Percentiles rank a stretch among this genome's conserved stretches.
Conservation (phyloP, 371 early-diverging fungal species). For the Syncephalastrum sp. region DNA sequence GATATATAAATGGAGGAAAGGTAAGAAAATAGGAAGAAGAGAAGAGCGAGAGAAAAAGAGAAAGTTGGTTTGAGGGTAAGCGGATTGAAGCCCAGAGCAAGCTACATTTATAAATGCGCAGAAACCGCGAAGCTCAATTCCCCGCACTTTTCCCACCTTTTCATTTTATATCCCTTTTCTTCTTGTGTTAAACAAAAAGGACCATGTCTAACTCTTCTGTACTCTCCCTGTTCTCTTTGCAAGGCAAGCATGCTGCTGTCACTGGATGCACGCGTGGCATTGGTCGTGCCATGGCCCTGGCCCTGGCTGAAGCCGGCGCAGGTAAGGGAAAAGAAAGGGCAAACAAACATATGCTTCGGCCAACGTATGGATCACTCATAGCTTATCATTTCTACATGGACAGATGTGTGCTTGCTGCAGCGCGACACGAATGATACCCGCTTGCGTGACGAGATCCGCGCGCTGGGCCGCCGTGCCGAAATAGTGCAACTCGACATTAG, state of each 20-base stretch:
- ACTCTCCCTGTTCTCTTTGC: slow-evolving; percentile 23
- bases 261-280: slow-evolving; percentile 34
- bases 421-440: slow-evolving; percentile 18
- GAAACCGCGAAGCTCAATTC: too few species aligned
- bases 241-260: slow-evolving; percentile 27
- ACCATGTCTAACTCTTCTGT: not conserved
- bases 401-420: slow-evolving; percentile 31
- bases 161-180: slow-evolving; percentile 3
- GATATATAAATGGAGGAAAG: not conserved
- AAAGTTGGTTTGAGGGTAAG: too few species aligned
- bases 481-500: slow-evolving; percentile 22
- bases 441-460: slow-evolving; percentile 22
- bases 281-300: slow-evolving; percentile 29
- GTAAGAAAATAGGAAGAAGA: too few species aligned
- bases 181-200: not conserved
- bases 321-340: slow-evolving; percentile 18
- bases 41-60: too few species aligned
- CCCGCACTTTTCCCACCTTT: too few species aligned
- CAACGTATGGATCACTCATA: not conserved
- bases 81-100: too few species aligned
- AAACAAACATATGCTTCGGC: not conserved
- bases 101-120: not conserved
- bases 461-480: slow-evolving; percentile 26
- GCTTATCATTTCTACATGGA: not conserved
- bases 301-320: slow-evolving; percentile 35